These are phyloP conservation scores for Fusarium globosum DNA, from an alignment of 2,329 filamentous ascomycete species.

Conservation along the genomic window DNA sequence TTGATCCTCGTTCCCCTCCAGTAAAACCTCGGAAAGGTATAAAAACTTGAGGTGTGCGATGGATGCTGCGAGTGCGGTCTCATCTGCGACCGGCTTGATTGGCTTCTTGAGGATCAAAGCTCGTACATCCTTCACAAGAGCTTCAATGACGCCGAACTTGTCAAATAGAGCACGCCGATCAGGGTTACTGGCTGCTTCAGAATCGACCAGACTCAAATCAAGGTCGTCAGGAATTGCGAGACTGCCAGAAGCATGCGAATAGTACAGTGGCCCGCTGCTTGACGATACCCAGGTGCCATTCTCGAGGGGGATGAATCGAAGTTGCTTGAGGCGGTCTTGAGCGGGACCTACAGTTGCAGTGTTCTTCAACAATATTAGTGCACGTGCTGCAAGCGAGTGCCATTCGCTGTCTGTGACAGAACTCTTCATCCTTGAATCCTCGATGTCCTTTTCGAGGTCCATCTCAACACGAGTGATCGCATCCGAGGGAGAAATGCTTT, in stretches of 20 bases:
- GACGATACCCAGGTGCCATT: constrained; percentile 34
- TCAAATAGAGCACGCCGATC: constrained; percentile 24
- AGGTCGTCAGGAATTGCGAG: constrained; percentile 25
- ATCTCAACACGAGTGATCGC: constrained; percentile 12
- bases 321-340: background rate
- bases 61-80: background rate
- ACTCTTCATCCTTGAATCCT: constrained; percentile 26
- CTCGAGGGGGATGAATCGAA: constrained; percentile 28
- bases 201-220: constrained; percentile 14
- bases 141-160: constrained; percentile 27
- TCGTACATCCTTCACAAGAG: constrained; percentile 11
- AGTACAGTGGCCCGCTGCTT: constrained; percentile 8
- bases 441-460: constrained; percentile 1
- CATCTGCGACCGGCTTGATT: background rate
- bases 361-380: background rate
- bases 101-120: constrained; percentile 10
- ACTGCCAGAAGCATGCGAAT: constrained; percentile 9
- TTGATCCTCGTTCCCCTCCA: background rate
- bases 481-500: background rate
- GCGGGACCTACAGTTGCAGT: background rate
- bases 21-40: constrained; percentile 27
- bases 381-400: constrained; percentile 31
- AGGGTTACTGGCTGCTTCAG: constrained; percentile 14
- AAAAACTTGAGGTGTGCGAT: constrained; percentile 27
- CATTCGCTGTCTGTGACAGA: constrained; percentile 13